Evolutionary conservation across 345 rosid species (phyloP).

Genomic region (Eucalyptus regnans): DNA sequence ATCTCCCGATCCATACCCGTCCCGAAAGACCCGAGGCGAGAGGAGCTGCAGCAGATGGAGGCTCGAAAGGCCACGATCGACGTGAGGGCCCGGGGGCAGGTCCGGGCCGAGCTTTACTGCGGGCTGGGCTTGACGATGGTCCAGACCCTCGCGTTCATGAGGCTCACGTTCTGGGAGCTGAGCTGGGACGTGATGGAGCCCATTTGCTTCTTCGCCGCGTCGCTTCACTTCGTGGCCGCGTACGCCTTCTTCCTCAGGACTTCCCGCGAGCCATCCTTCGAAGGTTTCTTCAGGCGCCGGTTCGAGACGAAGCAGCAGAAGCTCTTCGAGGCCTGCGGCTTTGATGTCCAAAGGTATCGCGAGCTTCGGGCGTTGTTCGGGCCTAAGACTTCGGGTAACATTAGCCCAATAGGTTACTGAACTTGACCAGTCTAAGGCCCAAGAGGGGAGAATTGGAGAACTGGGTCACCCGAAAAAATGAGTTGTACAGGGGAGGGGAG

Average conservation of each 20-base stretch:
- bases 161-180: conserved; percentile 93
- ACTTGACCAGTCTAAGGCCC: not conserved
- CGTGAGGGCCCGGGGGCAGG: conserved; percentile 28
- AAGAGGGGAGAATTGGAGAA: not conserved
- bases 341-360: conserved; percentile 29
- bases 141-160: conserved; percentile 72
- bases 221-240: conserved; percentile 40
- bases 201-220: conserved; percentile 73
- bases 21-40: conserved; percentile 57
- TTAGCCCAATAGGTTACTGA: not conserved
- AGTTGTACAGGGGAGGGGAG: not conserved
- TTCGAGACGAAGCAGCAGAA: conserved; percentile 47
- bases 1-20: conserved; percentile 20
- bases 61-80: conserved; percentile 47
- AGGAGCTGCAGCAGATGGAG: conserved; percentile 47
- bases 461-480: not conserved
- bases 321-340: conserved; percentile 34
- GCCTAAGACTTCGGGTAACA: not conserved
- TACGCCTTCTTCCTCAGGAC: conserved; percentile 70
- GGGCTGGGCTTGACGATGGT: conserved; percentile 42
- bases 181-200: conserved; percentile 98
- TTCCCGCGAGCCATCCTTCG: conserved; percentile 67
- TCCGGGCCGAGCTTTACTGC: conserved; percentile 50
- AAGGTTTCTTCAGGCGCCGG: conserved; percentile 55
- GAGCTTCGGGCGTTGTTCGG: conserved; percentile 20